Conservation (phyloP, 1,284 basidiomycete genomes). For the Puccinia brachypodii region DNA sequence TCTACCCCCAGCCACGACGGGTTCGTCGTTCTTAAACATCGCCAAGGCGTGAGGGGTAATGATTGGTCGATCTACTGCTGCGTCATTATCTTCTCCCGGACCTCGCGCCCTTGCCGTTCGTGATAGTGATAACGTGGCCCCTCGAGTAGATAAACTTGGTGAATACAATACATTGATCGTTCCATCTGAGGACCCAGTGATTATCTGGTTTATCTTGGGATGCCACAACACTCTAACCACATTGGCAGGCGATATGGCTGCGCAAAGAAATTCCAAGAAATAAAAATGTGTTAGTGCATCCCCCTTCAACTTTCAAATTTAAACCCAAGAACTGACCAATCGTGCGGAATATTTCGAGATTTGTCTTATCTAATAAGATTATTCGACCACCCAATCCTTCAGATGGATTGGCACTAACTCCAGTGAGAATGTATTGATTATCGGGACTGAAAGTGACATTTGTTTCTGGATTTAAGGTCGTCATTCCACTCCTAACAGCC, state of each 20-base stretch:
- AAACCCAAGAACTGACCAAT: slow-evolving; percentile 23
- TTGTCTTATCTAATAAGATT: slow-evolving; percentile 27
- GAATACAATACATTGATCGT: slow-evolving; percentile 86
- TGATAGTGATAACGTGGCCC: slow-evolving; percentile 79
- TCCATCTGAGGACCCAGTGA: slow-evolving; percentile 82
- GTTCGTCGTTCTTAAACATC: slow-evolving; percentile 74
- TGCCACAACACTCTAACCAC: slow-evolving; percentile 90
- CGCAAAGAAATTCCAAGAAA: not conserved
- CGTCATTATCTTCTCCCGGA: slow-evolving; percentile 55
- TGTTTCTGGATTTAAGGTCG: slow-evolving; percentile 82
- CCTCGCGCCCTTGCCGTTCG: slow-evolving; percentile 60
- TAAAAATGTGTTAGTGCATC: not conserved
- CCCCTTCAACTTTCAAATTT: not conserved
- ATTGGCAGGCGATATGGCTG: slow-evolving; percentile 62
- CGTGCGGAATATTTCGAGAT: slow-evolving; percentile 30
- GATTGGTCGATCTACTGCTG: slow-evolving; percentile 72
- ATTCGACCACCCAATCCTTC: slow-evolving; percentile 34
- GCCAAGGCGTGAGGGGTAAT: slow-evolving; percentile 84
- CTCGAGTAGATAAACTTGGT: slow-evolving; percentile 78
- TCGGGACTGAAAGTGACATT: slow-evolving; percentile 92
- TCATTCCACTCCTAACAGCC: slow-evolving; percentile 64
- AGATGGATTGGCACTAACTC: slow-evolving; percentile 60
- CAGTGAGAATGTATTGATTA: slow-evolving; percentile 80
- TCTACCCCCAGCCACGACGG: slow-evolving; percentile 62
- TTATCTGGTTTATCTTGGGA: slow-evolving; percentile 95